Percentiles rank a stretch among this genome's conserved stretches.
These are phyloP conservation scores for Citrus sp. DNA, from an alignment of 345 rosid genomes.

Conservation along the genomic window DNA sequence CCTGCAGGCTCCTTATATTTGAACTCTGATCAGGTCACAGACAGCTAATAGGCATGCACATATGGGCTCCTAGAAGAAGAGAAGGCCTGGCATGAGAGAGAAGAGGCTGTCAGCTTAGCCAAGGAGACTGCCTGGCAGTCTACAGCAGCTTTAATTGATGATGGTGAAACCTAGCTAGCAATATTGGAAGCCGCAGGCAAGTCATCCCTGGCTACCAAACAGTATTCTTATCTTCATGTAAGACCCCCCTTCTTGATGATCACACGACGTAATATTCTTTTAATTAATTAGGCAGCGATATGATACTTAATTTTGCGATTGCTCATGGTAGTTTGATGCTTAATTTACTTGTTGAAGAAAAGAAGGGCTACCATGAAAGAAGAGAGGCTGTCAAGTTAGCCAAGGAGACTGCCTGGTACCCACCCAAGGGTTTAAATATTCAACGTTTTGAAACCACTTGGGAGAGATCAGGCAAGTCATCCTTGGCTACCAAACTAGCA, in stretches of 20 bases:
- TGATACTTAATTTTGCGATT: no score
- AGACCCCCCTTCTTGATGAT: background rate
- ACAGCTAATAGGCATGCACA: no score
- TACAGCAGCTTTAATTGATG: background rate
- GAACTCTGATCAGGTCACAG: no score
- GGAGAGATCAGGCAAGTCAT: slow-evolving; percentile 29
- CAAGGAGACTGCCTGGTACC: slow-evolving; percentile 41
- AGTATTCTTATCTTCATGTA: background rate
- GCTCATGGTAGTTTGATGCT: no score
- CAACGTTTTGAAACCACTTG: background rate
- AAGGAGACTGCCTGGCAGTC: no score
- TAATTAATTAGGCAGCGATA: no score
- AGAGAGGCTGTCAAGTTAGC: slow-evolving; percentile 37
- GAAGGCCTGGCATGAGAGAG: slow-evolving; percentile 34
- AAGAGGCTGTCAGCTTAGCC: no score
- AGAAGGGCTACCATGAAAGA: slow-evolving; percentile 39
- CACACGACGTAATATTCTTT: background rate
- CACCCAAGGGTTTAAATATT: background rate
- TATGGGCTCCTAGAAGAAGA: slow-evolving; percentile 9
- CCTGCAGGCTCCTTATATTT: no score
- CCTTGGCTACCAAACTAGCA: slow-evolving; percentile 32
- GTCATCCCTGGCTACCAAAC: slow-evolving; percentile 9
- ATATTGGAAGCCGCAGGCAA: background rate
- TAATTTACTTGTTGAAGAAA: slow-evolving; percentile 17
- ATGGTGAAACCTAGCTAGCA: no score